Evolutionary conservation across 176 grass and related monocot genomes (phyloP).

Genomic region (Eremochloa ophiuroides): DNA sequence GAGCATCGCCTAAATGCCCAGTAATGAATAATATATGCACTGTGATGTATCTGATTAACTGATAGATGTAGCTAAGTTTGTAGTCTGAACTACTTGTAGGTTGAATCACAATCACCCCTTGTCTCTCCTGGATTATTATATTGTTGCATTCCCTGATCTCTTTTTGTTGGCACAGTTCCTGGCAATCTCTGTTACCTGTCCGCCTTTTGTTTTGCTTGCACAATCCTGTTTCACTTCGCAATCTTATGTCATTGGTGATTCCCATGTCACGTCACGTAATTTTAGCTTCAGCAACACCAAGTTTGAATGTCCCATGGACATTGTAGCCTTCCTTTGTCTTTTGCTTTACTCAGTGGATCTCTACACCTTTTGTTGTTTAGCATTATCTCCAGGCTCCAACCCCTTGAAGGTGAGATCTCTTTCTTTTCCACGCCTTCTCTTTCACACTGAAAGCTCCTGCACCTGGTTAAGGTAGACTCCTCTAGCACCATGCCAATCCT

Average conservation of each 20-base stretch:
- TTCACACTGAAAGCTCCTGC: constrained; percentile 31
- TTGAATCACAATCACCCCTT: background rate
- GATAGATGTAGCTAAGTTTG: background rate
- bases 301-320: constrained; percentile 8
- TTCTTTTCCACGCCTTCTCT: background rate
- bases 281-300: background rate
- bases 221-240: background rate
- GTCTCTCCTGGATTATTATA: background rate
- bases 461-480: constrained; percentile 4
- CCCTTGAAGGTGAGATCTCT: background rate
- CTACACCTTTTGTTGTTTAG: constrained; percentile 28
- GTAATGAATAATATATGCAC: background rate
- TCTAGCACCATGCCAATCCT: background rate
- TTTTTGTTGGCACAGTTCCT: background rate
- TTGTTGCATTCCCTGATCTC: background rate
- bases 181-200: background rate
- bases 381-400: constrained; percentile 4
- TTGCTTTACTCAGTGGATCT: constrained; percentile 40
- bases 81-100: background rate
- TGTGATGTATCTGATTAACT: background rate
- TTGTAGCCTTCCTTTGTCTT: constrained; percentile 17
- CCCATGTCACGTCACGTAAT: constrained; percentile 11
- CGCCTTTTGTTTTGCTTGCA: background rate
- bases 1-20: background rate
- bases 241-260: constrained; percentile 26